Conservation (phyloP, 2,329 filamentous ascomycete genomes). For the Cytospora chrysosperma region DNA sequence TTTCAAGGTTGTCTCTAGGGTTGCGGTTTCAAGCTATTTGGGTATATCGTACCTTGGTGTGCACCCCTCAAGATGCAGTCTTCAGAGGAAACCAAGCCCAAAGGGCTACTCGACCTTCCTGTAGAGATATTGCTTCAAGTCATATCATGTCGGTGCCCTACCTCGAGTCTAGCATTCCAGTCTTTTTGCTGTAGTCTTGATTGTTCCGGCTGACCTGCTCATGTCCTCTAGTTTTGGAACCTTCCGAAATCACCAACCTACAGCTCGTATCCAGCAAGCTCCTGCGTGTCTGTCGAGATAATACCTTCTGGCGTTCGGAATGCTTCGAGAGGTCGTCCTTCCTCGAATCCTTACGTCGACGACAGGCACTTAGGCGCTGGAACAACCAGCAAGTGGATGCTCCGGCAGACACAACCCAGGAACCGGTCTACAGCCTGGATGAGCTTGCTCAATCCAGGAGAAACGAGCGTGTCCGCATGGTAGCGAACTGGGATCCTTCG, state of each 20-base stretch:
- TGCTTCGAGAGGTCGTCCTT: constrained; percentile 72
- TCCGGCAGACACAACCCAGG: background rate
- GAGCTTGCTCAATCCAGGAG: constrained; percentile 24
- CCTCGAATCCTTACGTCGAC: constrained; percentile 59
- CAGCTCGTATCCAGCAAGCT: constrained; percentile 69
- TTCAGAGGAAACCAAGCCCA: background rate
- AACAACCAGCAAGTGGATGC: constrained; percentile 26
- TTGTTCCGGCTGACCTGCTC: constrained; percentile 17
- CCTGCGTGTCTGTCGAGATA: constrained; percentile 67
- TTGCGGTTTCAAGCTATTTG: background rate
- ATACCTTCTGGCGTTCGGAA: constrained; percentile 71
- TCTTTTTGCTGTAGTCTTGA: background rate
- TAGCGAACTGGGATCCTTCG: constrained; percentile 81
- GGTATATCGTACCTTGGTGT: background rate
- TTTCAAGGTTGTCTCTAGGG: background rate
- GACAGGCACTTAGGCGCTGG: constrained; percentile 41
- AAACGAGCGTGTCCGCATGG: constrained; percentile 53
- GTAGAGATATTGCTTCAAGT: constrained; percentile 65
- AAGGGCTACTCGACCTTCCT: constrained; percentile 46
- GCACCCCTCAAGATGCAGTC: background rate
- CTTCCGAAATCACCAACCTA: constrained; percentile 62
- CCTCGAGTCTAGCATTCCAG: background rate
- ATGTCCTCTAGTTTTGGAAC: constrained; percentile 55
- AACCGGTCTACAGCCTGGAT: background rate
- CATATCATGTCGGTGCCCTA: constrained; percentile 53